phyloP scores from a whole-genome alignment of 2,329 filamentous ascomycete genomes.

The Sordariomycetes sp. region DNA sequence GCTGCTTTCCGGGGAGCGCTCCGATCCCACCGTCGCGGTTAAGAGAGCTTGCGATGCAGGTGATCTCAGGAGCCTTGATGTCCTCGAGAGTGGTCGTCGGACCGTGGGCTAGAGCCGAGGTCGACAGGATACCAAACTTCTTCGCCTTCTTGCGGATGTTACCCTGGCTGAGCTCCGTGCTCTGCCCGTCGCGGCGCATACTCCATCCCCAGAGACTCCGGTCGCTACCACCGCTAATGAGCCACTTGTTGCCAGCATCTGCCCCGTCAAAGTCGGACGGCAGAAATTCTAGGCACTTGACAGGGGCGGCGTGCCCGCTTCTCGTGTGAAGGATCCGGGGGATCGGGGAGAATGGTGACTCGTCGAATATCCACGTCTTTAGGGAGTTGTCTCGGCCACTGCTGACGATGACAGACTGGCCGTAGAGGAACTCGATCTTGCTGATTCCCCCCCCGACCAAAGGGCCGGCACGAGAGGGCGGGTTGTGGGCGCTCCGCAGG shows the following conservation, averaged over 20 bases:
- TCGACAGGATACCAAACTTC: slow-evolving; percentile 65
- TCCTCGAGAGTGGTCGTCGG: slow-evolving; percentile 57
- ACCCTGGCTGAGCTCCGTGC: slow-evolving; percentile 85
- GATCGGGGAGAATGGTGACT: slow-evolving; percentile 77
- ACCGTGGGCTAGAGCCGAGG: slow-evolving; percentile 43
- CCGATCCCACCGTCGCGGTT: slow-evolving; percentile 95
- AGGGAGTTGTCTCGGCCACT: slow-evolving; percentile 89
- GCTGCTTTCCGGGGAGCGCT: slow-evolving; percentile 63
- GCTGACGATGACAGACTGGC: slow-evolving; percentile 82
- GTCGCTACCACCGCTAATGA: slow-evolving; percentile 81
- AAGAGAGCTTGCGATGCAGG: slow-evolving; percentile 78
- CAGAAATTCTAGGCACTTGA: slow-evolving; percentile 74
- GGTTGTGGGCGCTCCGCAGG: slow-evolving; percentile 78
- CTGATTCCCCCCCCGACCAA: slow-evolving; percentile 67
- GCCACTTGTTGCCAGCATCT: slow-evolving; percentile 84
- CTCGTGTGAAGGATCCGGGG: slow-evolving; percentile 78
- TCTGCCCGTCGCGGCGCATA: slow-evolving; percentile 87
- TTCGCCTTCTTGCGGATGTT: slow-evolving; percentile 80
- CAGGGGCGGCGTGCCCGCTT: slow-evolving; percentile 79
- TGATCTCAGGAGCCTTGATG: slow-evolving; percentile 86
- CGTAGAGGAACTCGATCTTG: slow-evolving; percentile 78
- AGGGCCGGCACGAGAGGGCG: slow-evolving; percentile 44
- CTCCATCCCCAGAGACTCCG: slow-evolving; percentile 95
- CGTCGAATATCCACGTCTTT: slow-evolving; percentile 94
- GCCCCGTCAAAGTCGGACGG: slow-evolving; percentile 83